A percentile compares a stretch with the other conserved stretches of the same genome.
Evolutionary conservation across 495 filamentous ascomycete genomes (phyloP).

Genomic region (Patellaria atrata): DNA sequence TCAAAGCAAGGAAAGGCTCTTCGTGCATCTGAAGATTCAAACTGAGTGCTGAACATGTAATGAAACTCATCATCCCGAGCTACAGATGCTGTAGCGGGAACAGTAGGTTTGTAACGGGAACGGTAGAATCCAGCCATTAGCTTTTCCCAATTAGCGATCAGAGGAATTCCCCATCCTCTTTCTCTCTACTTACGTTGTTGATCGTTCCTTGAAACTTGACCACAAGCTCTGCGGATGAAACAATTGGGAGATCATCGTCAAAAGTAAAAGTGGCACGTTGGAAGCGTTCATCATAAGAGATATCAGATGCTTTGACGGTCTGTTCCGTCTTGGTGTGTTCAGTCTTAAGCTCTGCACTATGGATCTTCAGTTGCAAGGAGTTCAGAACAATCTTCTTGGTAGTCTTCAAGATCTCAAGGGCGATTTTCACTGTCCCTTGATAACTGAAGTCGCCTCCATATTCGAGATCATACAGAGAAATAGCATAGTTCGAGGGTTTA

Average conservation of each 20-base stretch:
- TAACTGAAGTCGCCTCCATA: slow-evolving; percentile 60
- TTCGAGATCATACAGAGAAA: slow-evolving; percentile 69
- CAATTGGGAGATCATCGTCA: slow-evolving; percentile 45
- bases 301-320: slow-evolving; percentile 43
- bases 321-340: slow-evolving; percentile 35
- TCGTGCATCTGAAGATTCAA: slow-evolving; percentile 89
- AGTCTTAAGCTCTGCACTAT: slow-evolving; percentile 33
- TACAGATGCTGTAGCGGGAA: slow-evolving; percentile 50
- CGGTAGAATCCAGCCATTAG: slow-evolving; percentile 91
- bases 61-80: slow-evolving; percentile 65
- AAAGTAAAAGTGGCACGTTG: slow-evolving; percentile 69
- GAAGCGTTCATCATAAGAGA: slow-evolving; percentile 63
- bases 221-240: slow-evolving; percentile 44
- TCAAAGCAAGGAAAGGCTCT: slow-evolving; percentile 95
- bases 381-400: slow-evolving; percentile 66
- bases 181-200: slow-evolving; percentile 53
- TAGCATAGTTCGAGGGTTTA: slow-evolving; percentile 73
- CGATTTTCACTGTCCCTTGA: slow-evolving; percentile 59
- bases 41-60: slow-evolving; percentile 94
- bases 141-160: slow-evolving; percentile 2
- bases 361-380: slow-evolving; percentile 46
- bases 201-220: slow-evolving; percentile 74
- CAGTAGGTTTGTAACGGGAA: slow-evolving; percentile 77
- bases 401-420: slow-evolving; percentile 43
- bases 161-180: neutral